Percentiles rank a stretch among this genome's conserved stretches.
These are phyloP conservation scores for Dorcoceras hygrometricum DNA, from an alignment of 257 asterid species.

Conservation along the genomic window DNA sequence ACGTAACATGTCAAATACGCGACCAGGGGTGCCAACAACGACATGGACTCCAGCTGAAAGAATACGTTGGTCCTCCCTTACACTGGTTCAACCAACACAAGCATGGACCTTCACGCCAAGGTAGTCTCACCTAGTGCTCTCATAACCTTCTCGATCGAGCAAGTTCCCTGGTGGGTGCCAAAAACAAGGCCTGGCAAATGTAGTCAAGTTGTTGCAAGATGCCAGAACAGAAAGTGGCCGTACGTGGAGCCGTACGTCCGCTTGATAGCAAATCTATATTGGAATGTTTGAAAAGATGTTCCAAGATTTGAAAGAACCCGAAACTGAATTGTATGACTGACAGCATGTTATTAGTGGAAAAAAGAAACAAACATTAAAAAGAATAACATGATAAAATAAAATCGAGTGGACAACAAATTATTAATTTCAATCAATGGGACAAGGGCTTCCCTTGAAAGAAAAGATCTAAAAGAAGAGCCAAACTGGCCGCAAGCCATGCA, in stretches of 20 bases:
- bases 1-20: slow-evolving; percentile 78
- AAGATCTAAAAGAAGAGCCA: slow-evolving; percentile 28
- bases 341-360: neutral
- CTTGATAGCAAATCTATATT: slow-evolving; percentile 17
- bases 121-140: slow-evolving; percentile 86
- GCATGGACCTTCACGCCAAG: slow-evolving; percentile 89
- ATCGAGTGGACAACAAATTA: neutral
- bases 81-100: slow-evolving; percentile 87
- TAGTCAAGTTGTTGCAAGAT: slow-evolving; percentile 79
- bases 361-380: neutral
- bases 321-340: neutral
- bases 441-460: neutral
- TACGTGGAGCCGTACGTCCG: slow-evolving; percentile 47
- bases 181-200: slow-evolving; percentile 67
- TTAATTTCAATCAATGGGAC: neutral
- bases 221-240: slow-evolving; percentile 87
- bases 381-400: neutral
- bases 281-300: neutral
- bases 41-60: slow-evolving; percentile 78
- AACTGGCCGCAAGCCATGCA: slow-evolving; percentile 10
- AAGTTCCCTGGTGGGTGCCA: slow-evolving; percentile 81
- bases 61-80: slow-evolving; percentile 83
- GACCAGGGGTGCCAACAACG: slow-evolving; percentile 90
- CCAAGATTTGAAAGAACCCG: neutral
- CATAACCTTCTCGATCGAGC: slow-evolving; percentile 87